Evolutionary conservation across 2,329 filamentous ascomycete species (phyloP).

Genomic region (Xylaria sp.): DNA sequence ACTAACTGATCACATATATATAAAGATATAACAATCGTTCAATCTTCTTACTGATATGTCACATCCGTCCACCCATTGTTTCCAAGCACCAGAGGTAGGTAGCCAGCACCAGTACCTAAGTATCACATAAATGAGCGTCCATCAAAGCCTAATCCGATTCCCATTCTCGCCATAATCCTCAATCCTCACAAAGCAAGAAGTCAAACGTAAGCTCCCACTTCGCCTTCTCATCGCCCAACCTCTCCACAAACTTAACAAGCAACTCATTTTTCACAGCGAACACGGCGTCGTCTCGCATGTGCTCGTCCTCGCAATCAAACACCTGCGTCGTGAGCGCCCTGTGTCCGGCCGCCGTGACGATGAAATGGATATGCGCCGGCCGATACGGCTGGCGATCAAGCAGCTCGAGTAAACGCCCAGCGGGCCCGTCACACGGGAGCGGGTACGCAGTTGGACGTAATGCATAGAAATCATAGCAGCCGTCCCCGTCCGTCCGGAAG

Average conservation of each 20-base stretch:
- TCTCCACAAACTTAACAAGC: conserved; percentile 55
- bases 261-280: conserved; percentile 67
- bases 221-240: conserved; percentile 57
- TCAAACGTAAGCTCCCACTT: conserved; percentile 71
- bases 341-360: conserved; percentile 54
- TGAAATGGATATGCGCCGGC: conserved; percentile 70
- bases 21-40: too few relatives aligned
- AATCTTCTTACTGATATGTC: not conserved
- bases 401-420: conserved; percentile 61
- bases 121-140: not conserved
- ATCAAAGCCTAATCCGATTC: not conserved
- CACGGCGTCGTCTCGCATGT: conserved; percentile 65
- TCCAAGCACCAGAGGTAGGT: not conserved
- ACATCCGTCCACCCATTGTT: not conserved
- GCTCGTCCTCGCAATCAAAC: conserved; percentile 74
- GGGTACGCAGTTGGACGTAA: conserved; percentile 69
- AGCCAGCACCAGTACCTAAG: not conserved
- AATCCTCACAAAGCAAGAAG: conserved; percentile 51
- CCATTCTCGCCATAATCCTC: not conserved
- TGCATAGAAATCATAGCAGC: conserved; percentile 71
- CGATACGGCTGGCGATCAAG: conserved; percentile 68
- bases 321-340: conserved; percentile 76
- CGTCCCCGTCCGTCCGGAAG: conserved; percentile 74
- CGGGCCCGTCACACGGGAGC: conserved; percentile 63
- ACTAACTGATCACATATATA: too few relatives aligned